Conservation (phyloP, 805 yeast genomes). For the Diddensiella caesifluorescens region DNA sequence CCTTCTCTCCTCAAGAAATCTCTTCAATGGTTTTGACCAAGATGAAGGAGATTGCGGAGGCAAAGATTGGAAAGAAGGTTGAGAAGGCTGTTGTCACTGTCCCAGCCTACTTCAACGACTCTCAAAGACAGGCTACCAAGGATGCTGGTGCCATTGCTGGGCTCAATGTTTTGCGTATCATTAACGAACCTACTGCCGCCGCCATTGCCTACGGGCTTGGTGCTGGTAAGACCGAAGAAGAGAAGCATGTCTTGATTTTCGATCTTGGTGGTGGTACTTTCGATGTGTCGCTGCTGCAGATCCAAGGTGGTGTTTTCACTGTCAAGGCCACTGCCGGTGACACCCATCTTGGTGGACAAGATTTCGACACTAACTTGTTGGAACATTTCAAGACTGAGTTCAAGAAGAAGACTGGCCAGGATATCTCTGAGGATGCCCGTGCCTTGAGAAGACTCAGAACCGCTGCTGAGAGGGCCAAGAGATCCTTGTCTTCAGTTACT, state of each 20-base stretch:
- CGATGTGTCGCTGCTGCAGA: slow-evolving; percentile 87
- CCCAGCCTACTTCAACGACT: slow-evolving; percentile 84
- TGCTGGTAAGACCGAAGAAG: slow-evolving; percentile 76
- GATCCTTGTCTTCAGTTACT: slow-evolving; percentile 93
- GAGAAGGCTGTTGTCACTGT: slow-evolving; percentile 83
- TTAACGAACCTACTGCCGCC: slow-evolving; percentile 92
- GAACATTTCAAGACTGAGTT: slow-evolving; percentile 90
- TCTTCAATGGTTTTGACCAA: slow-evolving; percentile 87
- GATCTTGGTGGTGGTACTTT: slow-evolving; percentile 98
- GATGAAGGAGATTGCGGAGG: slow-evolving; percentile 84
- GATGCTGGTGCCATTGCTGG: slow-evolving; percentile 88
- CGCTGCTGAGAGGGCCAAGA: slow-evolving; percentile 98
- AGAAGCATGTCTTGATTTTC: slow-evolving; percentile 84
- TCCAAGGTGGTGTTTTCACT: slow-evolving; percentile 94
- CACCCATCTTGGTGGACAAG: slow-evolving; percentile 99
- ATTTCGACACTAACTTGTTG: slow-evolving; percentile 93
- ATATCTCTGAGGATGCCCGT: slow-evolving; percentile 85
- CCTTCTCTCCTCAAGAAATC: slow-evolving; percentile 90
- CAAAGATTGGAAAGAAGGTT: slow-evolving; percentile 71
- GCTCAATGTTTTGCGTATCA: slow-evolving; percentile 75
- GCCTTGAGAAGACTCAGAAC: slow-evolving; percentile 98
- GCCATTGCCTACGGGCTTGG: slow-evolving; percentile 97
- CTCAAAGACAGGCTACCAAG: slow-evolving; percentile 87
- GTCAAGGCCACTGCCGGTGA: slow-evolving; percentile 99
- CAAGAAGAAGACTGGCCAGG: slow-evolving; percentile 91